phyloP scores from a whole-genome alignment of 495 filamentous ascomycete species.

The Recurvomyces mirabilis region DNA sequence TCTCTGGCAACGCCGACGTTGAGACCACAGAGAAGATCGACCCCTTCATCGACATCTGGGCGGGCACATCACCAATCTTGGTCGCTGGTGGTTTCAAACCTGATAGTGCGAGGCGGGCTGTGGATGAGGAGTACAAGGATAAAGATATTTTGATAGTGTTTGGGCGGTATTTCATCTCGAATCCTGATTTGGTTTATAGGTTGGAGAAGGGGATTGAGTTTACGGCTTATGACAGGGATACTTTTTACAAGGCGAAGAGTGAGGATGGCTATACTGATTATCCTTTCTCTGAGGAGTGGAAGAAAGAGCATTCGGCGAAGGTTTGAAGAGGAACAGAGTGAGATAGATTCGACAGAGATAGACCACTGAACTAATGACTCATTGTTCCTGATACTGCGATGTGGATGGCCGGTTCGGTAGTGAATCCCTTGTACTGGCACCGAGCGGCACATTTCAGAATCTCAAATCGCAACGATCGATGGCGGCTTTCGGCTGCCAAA shows the following conservation, averaged over 20 bases:
- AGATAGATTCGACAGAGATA: too few relatives aligned
- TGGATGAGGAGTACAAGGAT: slow-evolving; percentile 43
- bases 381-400: too few relatives aligned
- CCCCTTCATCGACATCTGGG: slow-evolving; percentile 41
- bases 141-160: slow-evolving; percentile 42
- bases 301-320: slow-evolving; percentile 7
- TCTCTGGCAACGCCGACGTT: slow-evolving; percentile 37
- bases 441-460: too few relatives aligned
- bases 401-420: too few relatives aligned
- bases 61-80: slow-evolving; percentile 43
- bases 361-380: too few relatives aligned
- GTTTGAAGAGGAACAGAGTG: too few relatives aligned
- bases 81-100: slow-evolving; percentile 49
- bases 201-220: slow-evolving; percentile 42
- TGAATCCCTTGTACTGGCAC: too few relatives aligned
- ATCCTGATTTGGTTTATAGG: slow-evolving; percentile 58
- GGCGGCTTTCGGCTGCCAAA: too few relatives aligned
- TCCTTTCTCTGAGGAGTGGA: slow-evolving; percentile 45
- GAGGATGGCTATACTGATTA: slow-evolving; percentile 55
- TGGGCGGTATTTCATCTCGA: slow-evolving; percentile 57
- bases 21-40: slow-evolving; percentile 40
- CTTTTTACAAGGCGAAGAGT: slow-evolving; percentile 46
- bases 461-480: too few relatives aligned
- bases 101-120: slow-evolving; percentile 37
- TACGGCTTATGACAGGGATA: slow-evolving; percentile 40